Conservation (phyloP, 2,329 filamentous ascomycete species). For the Botrytis deweyae region DNA sequence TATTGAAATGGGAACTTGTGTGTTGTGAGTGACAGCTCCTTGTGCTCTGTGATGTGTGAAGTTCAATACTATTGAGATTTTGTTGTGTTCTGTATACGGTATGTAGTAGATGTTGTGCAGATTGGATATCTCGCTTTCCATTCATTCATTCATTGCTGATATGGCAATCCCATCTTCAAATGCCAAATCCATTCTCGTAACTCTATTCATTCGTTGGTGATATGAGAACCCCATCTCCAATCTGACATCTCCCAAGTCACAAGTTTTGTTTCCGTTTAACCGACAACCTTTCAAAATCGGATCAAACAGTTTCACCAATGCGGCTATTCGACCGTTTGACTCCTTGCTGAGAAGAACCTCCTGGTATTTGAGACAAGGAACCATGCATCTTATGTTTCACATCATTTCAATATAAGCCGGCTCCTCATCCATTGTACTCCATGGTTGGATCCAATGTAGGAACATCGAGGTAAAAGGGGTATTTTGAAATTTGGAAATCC, state of each 20-base stretch:
- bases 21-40: too few relatives aligned
- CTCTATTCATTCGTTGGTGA: not conserved
- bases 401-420: not conserved
- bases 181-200: not conserved
- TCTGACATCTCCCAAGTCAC: not conserved
- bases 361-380: constrained; percentile 2
- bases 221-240: not conserved
- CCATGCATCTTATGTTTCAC: constrained; percentile 9
- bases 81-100: too few relatives aligned
- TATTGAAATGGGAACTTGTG: not conserved
- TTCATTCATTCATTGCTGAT: not conserved
- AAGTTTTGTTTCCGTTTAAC: not conserved
- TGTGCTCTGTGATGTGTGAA: not conserved
- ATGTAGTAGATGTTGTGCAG: not conserved
- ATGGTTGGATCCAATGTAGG: not conserved
- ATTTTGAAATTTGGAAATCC: not conserved
- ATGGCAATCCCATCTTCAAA: not conserved
- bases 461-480: not conserved
- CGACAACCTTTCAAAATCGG: not conserved
- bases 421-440: not conserved
- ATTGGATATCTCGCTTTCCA: not conserved
- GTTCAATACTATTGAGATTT: not conserved
- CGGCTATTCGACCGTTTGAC: not conserved
- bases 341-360: not conserved
- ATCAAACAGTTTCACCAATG: not conserved